phyloP scores from a whole-genome alignment of 169 alveolate species.

The Theileria equi region DNA sequence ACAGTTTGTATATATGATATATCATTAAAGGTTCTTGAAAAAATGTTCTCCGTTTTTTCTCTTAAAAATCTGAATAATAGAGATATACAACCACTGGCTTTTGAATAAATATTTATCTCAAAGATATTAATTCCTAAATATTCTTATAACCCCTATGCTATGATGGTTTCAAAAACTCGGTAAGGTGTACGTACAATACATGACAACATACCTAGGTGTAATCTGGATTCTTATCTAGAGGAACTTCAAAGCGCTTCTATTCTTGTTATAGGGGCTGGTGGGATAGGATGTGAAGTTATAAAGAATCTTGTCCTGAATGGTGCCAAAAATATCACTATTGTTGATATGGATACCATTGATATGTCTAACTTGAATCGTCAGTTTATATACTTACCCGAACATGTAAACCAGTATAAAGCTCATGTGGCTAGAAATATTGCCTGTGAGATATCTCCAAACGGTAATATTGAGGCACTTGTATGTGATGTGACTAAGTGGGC shows the following conservation, averaged over 20 bases:
- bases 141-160: too few relatives aligned
- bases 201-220: too few relatives aligned
- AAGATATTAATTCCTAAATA: too few relatives aligned
- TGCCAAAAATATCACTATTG: conserved; percentile 85
- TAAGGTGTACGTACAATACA: too few relatives aligned
- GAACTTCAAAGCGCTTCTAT: conserved; percentile 21
- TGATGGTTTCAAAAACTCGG: too few relatives aligned
- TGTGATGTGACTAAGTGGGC: conserved; percentile 83
- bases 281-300: conserved; percentile 97
- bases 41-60: too few relatives aligned
- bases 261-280: conserved; percentile 82
- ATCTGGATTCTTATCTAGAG: conserved; percentile 16
- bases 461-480: conserved; percentile 58
- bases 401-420: conserved; percentile 78
- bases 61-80: too few relatives aligned
- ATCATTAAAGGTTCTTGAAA: too few relatives aligned
- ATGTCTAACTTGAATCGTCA: conserved; percentile 96
- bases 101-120: too few relatives aligned
- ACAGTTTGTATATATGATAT: too few relatives aligned
- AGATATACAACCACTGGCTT: too few relatives aligned
- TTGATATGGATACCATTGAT: conserved; percentile 96
- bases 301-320: conserved; percentile 92
- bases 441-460: conserved; percentile 36
- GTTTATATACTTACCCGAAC: conserved; percentile 88
- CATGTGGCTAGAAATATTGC: conserved; percentile 85